Evolutionary conservation across 768 basidiomycete genomes (phyloP), one percentile per base, ranked within the genome.

Genomic region (Lanmaoa pseudosensibilis): DNA sequence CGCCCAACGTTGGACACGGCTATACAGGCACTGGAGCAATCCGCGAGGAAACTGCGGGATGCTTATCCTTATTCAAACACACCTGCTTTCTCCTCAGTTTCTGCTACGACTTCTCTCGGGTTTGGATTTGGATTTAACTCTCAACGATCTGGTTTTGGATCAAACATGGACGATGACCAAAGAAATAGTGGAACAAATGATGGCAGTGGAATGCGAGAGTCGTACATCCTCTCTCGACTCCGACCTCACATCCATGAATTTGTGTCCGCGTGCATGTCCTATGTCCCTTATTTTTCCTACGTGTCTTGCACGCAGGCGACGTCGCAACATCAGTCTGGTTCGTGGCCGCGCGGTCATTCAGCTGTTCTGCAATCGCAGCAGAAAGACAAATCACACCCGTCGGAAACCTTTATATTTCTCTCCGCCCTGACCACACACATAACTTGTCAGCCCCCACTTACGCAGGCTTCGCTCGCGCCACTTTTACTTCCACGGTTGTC

Each of bases 211-310:
- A 93, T 92, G 89, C 85, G 92, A 57, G 87, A 91, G 55, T 83
- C 86, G 7, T 94, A 94, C 69, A 80, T 93, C 60, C 72, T 84
- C 38, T 89, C 86, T 18, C 81, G 92, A 52, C 76, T 94, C 18
- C 82, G 86, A 46, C 86, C 88, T 16, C 85, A 87, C 70, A 83
- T 92, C 48, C 74, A 78, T 50, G 91, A 92, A 50, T 94, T 90
- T 62, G 84, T 87, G 32, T 81, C 91, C 3, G 82, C 86, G 32
- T 89, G 83, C 69, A 80, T 85, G 69, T 87, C 92, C 7, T 94
- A 93, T 68, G 82, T 93, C 46, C 90, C 89, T 3, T 93, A 94
- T 68, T 94, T 94, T 68, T 88, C 90, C 21, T 86, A 82, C 62
- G 70, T 81, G 50, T 67, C 78, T 15, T 52, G 65, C 40, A 54